Conservation (phyloP, 1,284 basidiomycete species). For the Ustilago trichophora region DNA sequence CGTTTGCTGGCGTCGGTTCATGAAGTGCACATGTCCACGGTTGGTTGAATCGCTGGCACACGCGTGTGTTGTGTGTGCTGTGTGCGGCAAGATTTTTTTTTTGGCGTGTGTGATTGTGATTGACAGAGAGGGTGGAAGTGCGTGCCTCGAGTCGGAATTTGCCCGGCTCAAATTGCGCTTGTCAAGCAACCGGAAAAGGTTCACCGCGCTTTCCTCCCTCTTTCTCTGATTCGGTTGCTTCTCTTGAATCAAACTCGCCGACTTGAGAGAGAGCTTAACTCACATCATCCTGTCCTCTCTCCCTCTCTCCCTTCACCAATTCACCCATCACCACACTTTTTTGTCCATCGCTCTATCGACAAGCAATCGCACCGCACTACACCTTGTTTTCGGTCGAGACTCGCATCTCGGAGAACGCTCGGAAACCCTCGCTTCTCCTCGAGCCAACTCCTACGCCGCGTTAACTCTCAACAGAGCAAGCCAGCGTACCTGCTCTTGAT, state of each 20-base stretch:
- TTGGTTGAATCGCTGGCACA: slow-evolving; percentile 5
- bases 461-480: no score
- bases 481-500: no score
- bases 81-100: slow-evolving; percentile 2
- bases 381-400: not conserved
- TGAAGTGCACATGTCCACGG: not conserved
- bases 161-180: not conserved
- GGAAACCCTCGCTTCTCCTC: no score
- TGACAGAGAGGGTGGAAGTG: not conserved
- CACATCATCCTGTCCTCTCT: not conserved
- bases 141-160: no score
- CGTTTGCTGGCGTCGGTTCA: no score
- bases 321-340: not conserved
- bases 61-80: not conserved
- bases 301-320: not conserved
- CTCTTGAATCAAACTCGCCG: no score
- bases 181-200: slow-evolving; percentile 2
- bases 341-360: not conserved
- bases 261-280: no score
- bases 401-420: not conserved
- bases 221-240: slow-evolving; percentile 2
- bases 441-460: no score
- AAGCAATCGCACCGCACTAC: not conserved
- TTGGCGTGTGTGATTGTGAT: not conserved
- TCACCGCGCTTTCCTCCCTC: slow-evolving; percentile 1